Evolutionary conservation across 208 protist species (phyloP), one percentile per base, ranked within the genome.

Genomic region (Blastocrithidia nonstop): DNA sequence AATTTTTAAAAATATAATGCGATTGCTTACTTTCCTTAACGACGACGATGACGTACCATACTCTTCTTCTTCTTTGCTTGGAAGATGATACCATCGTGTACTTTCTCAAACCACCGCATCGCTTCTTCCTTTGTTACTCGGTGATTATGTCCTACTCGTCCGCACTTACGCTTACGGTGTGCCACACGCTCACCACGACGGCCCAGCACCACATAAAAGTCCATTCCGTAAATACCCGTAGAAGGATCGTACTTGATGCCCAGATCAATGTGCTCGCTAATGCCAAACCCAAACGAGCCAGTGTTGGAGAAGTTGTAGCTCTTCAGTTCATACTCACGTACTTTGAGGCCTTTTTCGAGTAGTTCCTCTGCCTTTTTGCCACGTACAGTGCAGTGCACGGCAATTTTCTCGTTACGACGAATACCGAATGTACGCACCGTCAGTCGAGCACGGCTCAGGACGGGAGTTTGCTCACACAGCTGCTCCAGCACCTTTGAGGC

Each of bases 241-340:
- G 71, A 82, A 58, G 98, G 98, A 69, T 99, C 98, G 87, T 99
- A 99, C 87, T 99, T 99, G 76, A 99, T 93, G 55, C 98, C 98
- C 36, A 99, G 93, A 90, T 99, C 98, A 58, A 99, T 99, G 93
- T 99, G 98, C 86, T 99, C 98, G 54, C 94, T 74, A 70, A 99
- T 99, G 83, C 98, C 98, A 66, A 99, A 99, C 57, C 98, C 98
- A 61, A 99, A 99, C 95, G 93, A 96, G 61, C 98, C 98, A 31
- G 68, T 96, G 45, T 80, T 53, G 48, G 84, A 90, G 83, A 99
- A 99, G 78, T 96, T 96, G 55, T 77, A 82, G 43, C 66, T 66
- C 70, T 86, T 76, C 45, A 99, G 84, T 78, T 99, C 97, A 62
- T 96, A 99, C 67, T 99, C 98, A 84, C 98, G 98, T 41, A 99